Conservation (phyloP, 2,329 filamentous ascomycete genomes). For the Diaporthe citrichinensis region DNA sequence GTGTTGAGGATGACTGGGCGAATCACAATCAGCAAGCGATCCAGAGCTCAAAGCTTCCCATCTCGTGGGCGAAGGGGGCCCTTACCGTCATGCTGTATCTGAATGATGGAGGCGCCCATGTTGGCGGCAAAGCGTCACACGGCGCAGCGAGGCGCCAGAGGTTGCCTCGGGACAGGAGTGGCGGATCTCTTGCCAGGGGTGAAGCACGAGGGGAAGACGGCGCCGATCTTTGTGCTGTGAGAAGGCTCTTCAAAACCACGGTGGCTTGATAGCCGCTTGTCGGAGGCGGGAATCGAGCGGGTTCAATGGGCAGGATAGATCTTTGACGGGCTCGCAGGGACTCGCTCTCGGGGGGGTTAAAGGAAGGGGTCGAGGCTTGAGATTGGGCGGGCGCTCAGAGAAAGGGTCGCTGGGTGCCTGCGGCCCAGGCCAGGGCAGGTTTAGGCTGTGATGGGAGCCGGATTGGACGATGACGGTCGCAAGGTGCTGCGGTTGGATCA, state of each 20-base stretch:
- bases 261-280: not conserved
- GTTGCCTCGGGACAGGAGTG: conserved; percentile 24
- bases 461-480: conserved; percentile 14
- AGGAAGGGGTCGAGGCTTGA: conserved; percentile 9
- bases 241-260: not conserved
- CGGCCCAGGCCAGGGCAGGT: conserved; percentile 24
- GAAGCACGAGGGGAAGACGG: not conserved
- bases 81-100: conserved; percentile 85
- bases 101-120: conserved; percentile 89
- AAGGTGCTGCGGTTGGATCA: conserved; percentile 9
- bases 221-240: conserved; percentile 20
- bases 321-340: conserved; percentile 11
- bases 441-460: not conserved
- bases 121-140: conserved; percentile 56
- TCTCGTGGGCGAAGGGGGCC: conserved; percentile 16
- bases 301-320: conserved; percentile 4
- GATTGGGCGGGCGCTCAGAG: conserved; percentile 6
- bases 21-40: conserved; percentile 12
- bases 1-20: conserved; percentile 77
- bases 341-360: not conserved
- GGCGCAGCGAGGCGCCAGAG: conserved; percentile 29
- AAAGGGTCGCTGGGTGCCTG: conserved; percentile 21
- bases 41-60: not conserved
- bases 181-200: conserved; percentile 19
- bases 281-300: conserved; percentile 1